These are phyloP conservation scores for Mycena pura DNA, from an alignment of 768 basidiomycete genomes.

Conservation along the genomic window DNA sequence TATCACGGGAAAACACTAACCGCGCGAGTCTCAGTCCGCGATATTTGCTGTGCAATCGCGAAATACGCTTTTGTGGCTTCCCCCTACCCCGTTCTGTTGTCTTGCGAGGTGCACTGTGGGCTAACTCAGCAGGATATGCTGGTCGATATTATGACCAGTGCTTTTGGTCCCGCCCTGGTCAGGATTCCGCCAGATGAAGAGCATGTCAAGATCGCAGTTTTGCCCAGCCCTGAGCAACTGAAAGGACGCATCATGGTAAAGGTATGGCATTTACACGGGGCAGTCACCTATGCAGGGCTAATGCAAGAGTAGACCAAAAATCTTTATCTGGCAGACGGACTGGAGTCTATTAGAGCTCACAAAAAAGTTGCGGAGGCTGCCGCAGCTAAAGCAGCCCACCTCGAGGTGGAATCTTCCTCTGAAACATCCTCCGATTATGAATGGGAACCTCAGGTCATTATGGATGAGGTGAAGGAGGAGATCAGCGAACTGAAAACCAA, in stretches of 20 bases:
- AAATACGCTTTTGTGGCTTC: conserved; percentile 96
- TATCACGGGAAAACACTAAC: conserved; percentile 95
- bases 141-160: conserved; percentile 52
- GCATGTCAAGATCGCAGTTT: conserved; percentile 47
- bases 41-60: conserved; percentile 84
- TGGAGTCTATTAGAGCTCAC: conserved; percentile 63
- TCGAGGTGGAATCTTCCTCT: conserved; percentile 35
- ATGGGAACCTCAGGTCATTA: conserved; percentile 28
- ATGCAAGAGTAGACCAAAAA: conserved; percentile 69
- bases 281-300: not conserved
- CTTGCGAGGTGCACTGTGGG: conserved; percentile 92
- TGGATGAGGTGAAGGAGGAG: conserved; percentile 28
- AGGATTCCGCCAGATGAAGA: conserved; percentile 50
- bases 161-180: conserved; percentile 52
- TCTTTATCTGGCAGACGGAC: conserved; percentile 58
- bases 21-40: conserved; percentile 80
- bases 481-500: conserved; percentile 32
- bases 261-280: conserved; percentile 48
- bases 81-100: conserved; percentile 94
- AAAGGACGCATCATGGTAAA: conserved; percentile 85
- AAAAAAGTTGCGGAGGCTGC: conserved; percentile 19
- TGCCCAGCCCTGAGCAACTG: conserved; percentile 89
- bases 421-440: conserved; percentile 31
- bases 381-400: conserved; percentile 30
- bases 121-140: conserved; percentile 60